Conservation (phyloP, 345 rosid species). For the Euphorbia tirucalli region DNA sequence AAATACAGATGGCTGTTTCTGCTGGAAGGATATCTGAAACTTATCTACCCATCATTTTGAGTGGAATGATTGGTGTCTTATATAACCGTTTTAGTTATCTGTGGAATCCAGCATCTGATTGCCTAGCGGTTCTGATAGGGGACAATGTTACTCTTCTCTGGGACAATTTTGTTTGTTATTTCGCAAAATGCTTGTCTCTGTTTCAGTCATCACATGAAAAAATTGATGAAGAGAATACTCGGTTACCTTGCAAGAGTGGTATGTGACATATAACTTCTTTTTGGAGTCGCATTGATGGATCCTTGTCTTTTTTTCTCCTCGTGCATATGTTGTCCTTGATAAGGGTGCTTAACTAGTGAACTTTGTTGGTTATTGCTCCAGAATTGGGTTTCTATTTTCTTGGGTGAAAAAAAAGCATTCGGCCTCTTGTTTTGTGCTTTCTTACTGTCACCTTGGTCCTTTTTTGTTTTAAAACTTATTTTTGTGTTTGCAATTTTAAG, state of each 20-base stretch:
- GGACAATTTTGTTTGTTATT: constrained; percentile 55
- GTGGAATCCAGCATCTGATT: constrained; percentile 71
- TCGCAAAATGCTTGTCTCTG: constrained; percentile 44
- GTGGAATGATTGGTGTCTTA: constrained; percentile 70
- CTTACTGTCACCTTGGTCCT: background rate
- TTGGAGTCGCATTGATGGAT: background rate
- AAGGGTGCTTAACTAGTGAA: background rate
- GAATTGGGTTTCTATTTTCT: background rate
- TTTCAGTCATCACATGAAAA: constrained; percentile 36
- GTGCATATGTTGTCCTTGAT: background rate
- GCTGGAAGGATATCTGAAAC: constrained; percentile 61
- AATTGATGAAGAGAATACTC: constrained; percentile 33
- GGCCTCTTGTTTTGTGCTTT: background rate
- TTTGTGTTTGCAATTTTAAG: background rate
- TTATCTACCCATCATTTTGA: constrained; percentile 57
- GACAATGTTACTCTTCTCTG: constrained; percentile 51
- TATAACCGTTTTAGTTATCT: constrained; percentile 60
- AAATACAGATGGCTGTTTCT: constrained; percentile 56
- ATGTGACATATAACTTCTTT: constrained; percentile 18
- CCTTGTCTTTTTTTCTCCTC: background rate
- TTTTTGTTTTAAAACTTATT: background rate
- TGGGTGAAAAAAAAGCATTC: background rate
- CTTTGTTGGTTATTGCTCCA: background rate
- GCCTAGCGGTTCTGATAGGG: constrained; percentile 63
- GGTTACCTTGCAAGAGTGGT: constrained; percentile 46